phyloP scores from a whole-genome alignment of 208 protist genomes.

The Lotmaria passim region DNA sequence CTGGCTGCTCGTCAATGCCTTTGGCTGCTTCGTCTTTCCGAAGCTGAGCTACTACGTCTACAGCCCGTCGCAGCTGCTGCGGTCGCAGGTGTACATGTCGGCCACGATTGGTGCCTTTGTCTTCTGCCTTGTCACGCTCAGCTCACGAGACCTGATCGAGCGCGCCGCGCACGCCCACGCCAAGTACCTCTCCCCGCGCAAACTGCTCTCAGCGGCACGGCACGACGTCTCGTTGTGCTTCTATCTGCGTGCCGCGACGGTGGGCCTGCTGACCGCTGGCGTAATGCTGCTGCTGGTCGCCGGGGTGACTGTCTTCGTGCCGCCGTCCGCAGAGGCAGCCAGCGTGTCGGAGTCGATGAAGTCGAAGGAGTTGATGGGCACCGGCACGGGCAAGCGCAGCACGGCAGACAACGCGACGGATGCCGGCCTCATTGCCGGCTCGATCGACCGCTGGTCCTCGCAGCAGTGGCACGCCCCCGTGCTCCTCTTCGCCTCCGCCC shows the following conservation, averaged over 20 bases:
- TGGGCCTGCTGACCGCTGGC: constrained; percentile 30
- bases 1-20: constrained; percentile 39
- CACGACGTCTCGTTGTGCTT: constrained; percentile 39
- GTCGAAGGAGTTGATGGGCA: constrained; percentile 24
- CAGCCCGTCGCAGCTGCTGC: constrained; percentile 24
- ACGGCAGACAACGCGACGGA: constrained; percentile 7
- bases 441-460: constrained; percentile 20
- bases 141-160: constrained; percentile 31
- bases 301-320: constrained; percentile 33
- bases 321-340: constrained; percentile 21
- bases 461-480: constrained; percentile 30
- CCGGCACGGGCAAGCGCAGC: constrained; percentile 16
- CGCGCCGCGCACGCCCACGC: constrained; percentile 29
- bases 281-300: constrained; percentile 28
- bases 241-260: constrained; percentile 30
- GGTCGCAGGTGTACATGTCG: constrained; percentile 22
- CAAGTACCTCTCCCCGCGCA: constrained; percentile 18
- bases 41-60: constrained; percentile 36
- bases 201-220: constrained; percentile 26
- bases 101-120: constrained; percentile 22
- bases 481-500: constrained; percentile 28
- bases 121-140: constrained; percentile 35
- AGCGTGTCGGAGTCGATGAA: constrained; percentile 16
- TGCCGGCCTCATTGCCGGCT: background rate
- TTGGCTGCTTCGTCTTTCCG: constrained; percentile 25